Percentiles rank a stretch among this genome's conserved stretches.
Conservation (phyloP, 2,329 filamentous ascomycete genomes). For the Sporothrix sp. region DNA sequence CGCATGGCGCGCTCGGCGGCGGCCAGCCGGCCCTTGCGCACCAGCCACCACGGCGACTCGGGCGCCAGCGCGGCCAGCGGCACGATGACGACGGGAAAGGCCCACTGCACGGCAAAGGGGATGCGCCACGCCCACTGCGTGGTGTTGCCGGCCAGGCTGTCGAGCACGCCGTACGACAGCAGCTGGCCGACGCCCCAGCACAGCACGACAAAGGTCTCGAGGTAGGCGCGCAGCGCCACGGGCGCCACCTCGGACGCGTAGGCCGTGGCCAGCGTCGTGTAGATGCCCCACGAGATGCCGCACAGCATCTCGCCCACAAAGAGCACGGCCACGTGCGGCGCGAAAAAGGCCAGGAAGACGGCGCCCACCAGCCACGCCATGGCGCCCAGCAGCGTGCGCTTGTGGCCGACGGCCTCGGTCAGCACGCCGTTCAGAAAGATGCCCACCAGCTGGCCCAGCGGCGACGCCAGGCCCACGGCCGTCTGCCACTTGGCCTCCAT, state of each 20-base stretch:
- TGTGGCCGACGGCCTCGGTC: constrained; percentile 41
- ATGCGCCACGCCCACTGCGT: constrained; percentile 23
- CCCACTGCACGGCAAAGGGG: constrained; percentile 33
- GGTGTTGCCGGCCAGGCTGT: constrained; percentile 17
- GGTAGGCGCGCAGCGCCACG: constrained; percentile 31
- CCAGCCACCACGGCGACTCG: constrained; percentile 32
- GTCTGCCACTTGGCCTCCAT: constrained; percentile 45
- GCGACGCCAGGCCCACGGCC: constrained; percentile 43
- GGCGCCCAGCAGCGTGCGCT: constrained; percentile 39
- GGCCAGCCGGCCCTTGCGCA: constrained; percentile 30
- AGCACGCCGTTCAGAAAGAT: constrained; percentile 43
- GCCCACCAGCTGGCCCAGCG: constrained; percentile 46
- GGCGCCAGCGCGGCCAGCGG: constrained; percentile 18
- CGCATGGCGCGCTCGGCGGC: constrained; percentile 32
- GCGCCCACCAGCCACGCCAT: constrained; percentile 38
- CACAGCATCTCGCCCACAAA: constrained; percentile 39
- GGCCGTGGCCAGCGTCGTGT: constrained; percentile 34
- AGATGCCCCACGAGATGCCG: constrained; percentile 34
- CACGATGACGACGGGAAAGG: constrained; percentile 30
- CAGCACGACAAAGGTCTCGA: constrained; percentile 35
- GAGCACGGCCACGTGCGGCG: constrained; percentile 35
- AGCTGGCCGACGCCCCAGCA: constrained; percentile 30
- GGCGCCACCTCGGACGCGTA: constrained; percentile 37
- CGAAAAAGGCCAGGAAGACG: constrained; percentile 46
- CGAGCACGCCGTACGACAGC: constrained; percentile 21